Conservation (phyloP, 2,329 filamentous ascomycete species). For the Sclerotinia trifoliorum region DNA sequence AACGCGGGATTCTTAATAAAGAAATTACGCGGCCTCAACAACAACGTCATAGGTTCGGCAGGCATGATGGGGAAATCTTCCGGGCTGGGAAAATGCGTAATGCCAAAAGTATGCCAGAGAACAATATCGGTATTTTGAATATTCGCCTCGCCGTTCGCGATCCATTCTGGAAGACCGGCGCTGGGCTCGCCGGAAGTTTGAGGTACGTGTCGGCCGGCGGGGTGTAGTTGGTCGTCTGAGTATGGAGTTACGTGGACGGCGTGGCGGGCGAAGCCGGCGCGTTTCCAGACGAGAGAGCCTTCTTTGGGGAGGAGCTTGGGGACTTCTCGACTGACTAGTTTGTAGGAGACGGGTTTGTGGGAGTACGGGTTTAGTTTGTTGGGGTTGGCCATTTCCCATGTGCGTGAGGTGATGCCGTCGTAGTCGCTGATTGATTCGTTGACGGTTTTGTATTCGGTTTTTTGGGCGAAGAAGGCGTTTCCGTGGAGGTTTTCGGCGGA, state of each 20-base stretch:
- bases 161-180: slow-evolving; percentile 45
- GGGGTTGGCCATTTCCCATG: slow-evolving; percentile 89
- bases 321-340: slow-evolving; percentile 84
- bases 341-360: slow-evolving; percentile 81
- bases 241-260: slow-evolving; percentile 66
- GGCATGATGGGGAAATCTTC: slow-evolving; percentile 96
- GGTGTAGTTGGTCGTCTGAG: slow-evolving; percentile 57
- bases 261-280: slow-evolving; percentile 58
- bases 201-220: slow-evolving; percentile 59
- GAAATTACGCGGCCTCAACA: slow-evolving; percentile 58
- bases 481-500: slow-evolving; percentile 82
- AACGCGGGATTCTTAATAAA: slow-evolving; percentile 57
- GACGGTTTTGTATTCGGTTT: slow-evolving; percentile 74
- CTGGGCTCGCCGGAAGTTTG: slow-evolving; percentile 52
- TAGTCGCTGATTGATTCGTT: slow-evolving; percentile 74
- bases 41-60: slow-evolving; percentile 73
- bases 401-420: slow-evolving; percentile 72
- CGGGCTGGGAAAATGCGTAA: slow-evolving; percentile 84
- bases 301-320: slow-evolving; percentile 76
- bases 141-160: slow-evolving; percentile 61
- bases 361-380: slow-evolving; percentile 82
- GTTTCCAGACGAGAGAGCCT: slow-evolving; percentile 68
- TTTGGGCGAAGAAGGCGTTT: slow-evolving; percentile 84
- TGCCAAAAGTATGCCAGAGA: slow-evolving; percentile 90
- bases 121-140: slow-evolving; percentile 85